Percentiles rank a stretch among this genome's conserved stretches.
phyloP scores from a whole-genome alignment of 176 grass and related monocot species.

The Triticum turgidum region DNA sequence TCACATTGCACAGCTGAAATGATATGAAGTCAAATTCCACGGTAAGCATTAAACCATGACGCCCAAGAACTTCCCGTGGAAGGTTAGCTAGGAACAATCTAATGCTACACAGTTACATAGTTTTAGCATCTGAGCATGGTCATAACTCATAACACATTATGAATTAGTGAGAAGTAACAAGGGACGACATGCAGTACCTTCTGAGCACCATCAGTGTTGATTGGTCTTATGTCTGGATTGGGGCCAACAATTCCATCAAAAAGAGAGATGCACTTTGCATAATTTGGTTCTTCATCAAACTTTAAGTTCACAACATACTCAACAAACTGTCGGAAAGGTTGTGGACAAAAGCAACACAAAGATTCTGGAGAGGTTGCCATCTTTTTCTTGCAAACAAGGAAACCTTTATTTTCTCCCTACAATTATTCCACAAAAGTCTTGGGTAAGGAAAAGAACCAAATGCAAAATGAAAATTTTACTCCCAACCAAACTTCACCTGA shows the following conservation, averaged over 20 bases:
- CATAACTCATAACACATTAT: constrained; percentile 13
- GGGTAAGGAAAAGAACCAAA: constrained; percentile 4
- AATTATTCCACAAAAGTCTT: constrained; percentile 31
- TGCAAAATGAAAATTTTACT: background rate
- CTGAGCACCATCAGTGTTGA: constrained; percentile 96
- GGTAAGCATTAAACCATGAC: background rate
- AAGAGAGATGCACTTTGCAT: constrained; percentile 91
- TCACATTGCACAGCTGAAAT: constrained; percentile 2
- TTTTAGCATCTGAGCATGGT: background rate
- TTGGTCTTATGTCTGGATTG: constrained; percentile 88
- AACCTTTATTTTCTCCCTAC: constrained; percentile 95
- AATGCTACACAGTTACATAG: constrained; percentile 5
- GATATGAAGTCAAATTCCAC: background rate
- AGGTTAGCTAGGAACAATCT: background rate
- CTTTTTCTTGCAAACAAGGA: constrained; percentile 97
- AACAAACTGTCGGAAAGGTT: constrained; percentile 78
- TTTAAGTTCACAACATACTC: constrained; percentile 93
- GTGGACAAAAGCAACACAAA: constrained; percentile 84
- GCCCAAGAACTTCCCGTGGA: background rate
- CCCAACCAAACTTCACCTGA: constrained; percentile 56
- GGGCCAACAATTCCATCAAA: constrained; percentile 94
- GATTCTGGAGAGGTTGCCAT: constrained; percentile 89
- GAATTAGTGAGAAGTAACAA: constrained; percentile 21
- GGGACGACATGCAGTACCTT: constrained; percentile 59
- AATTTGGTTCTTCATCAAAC: constrained; percentile 93